Conservation (phyloP, 176 grass and related monocot species). For the Aechmea fasciata region DNA sequence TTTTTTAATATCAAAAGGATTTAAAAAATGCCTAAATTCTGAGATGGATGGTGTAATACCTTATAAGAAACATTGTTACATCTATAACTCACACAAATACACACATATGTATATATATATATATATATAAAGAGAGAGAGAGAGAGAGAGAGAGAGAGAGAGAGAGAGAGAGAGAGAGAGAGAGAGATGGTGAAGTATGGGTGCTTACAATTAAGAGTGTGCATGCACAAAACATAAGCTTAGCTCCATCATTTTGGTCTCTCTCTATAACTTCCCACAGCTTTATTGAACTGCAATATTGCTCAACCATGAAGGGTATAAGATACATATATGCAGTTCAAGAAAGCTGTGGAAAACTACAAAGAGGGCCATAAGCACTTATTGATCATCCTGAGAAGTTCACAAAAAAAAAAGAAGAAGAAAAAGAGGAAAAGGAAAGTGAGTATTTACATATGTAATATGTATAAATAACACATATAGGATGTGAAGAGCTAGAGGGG, state of each 20-base stretch:
- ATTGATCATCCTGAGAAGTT: background rate
- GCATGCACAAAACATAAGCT: background rate
- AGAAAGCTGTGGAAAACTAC: slow-evolving; percentile 57
- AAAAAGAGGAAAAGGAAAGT: background rate
- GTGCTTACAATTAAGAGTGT: background rate
- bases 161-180: background rate
- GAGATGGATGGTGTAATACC: no score
- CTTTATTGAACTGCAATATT: slow-evolving; percentile 28
- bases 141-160: no score
- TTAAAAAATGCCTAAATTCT: no score
- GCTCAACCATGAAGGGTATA: background rate
- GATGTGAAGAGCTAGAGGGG: slow-evolving; percentile 1
- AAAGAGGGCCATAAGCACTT: slow-evolving; percentile 24
- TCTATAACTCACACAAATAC: no score
- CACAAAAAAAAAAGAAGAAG: background rate
- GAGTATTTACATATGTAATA: background rate
- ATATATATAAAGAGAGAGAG: no score
- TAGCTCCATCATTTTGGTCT: slow-evolving; percentile 8
- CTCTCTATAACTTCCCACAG: slow-evolving; percentile 28
- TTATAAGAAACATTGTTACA: no score
- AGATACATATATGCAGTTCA: slow-evolving; percentile 57
- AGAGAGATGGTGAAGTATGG: background rate
- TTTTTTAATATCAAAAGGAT: no score
- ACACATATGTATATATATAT: no score
- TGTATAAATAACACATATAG: background rate